Evolutionary conservation across 2,329 filamentous ascomycete genomes (phyloP), one percentile per base, ranked within the genome.

Genomic region (Clonostachys rosea): DNA sequence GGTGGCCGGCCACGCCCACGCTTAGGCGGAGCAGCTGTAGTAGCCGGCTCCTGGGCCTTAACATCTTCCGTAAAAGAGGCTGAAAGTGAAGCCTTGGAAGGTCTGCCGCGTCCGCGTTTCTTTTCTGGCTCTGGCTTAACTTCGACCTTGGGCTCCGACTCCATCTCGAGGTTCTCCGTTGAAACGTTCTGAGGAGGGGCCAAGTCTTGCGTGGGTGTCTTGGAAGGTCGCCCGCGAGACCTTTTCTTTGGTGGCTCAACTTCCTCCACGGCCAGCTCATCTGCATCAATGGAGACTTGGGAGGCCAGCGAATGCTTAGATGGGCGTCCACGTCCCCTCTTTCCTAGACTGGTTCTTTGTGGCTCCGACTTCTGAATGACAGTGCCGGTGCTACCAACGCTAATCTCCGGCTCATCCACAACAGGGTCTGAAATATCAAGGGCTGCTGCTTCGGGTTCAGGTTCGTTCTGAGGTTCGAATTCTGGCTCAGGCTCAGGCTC

Each of bases 301-400:
- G 50, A 49, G 24, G 41, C 44, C 34, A n/a, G 18, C 13, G 44
- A 49, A 20, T 34, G 34, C 30, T 34, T 20, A 16, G 49, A 50
- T 5, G 42, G 48, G 34, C 46, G 44, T 18, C 59, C 65, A 51
- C 60, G 57, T 2, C 56, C 53, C 43, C 56, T 52, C 46, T 57
- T 64, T 18, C 52, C 50, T 2, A 53, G 50, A 10, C 53, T 55
- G 24, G 24, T 10, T 30, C 24, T 30, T 9, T 46, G 52, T 34
- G 47, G 36, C 10, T 52, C 52, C 20, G 62, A 62, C 20, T 64
- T 69, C 49, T 67, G 69, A 13, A 70, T 57, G 13, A 71, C 64
- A 2, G 70, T 75, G 36, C 65, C 66, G 39, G 67, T 71, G 54
- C 70, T 74, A 34, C 59, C 58, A 17, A 68, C 50, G 49, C 68